A percentile compares a stretch with the other conserved stretches of the same genome.
Conservation (phyloP, 139 green algal species). For the Coccomyxa sp. region DNA sequence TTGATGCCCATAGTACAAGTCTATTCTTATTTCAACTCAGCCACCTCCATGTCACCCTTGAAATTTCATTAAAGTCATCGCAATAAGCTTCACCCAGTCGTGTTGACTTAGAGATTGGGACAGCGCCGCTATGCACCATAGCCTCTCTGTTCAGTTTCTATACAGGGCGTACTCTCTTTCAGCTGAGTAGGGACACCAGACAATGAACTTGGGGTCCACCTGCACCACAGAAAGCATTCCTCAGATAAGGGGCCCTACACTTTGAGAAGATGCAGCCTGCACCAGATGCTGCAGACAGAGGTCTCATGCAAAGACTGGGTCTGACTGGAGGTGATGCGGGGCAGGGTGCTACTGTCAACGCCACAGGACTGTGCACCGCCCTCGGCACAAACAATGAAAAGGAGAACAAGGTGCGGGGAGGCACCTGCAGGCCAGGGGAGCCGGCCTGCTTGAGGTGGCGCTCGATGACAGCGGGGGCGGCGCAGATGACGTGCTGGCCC, state of each 20-base stretch:
- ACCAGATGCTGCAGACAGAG: not conserved
- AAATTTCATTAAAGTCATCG: too few species aligned
- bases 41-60: too few species aligned
- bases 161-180: conserved; percentile 4
- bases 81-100: too few species aligned
- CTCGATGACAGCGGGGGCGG: conserved; percentile 56
- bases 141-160: too few species aligned
- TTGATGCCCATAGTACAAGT: too few species aligned
- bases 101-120: too few species aligned
- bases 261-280: not conserved
- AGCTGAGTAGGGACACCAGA: conserved; percentile 64
- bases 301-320: not conserved
- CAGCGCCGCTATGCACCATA: too few species aligned
- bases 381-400: not conserved
- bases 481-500: conserved; percentile 74
- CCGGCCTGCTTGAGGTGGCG: conserved; percentile 76
- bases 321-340: not conserved
- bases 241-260: not conserved
- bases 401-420: not conserved
- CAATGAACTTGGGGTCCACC: conserved; percentile 74
- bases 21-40: too few species aligned
- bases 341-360: not conserved
- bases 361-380: not conserved
- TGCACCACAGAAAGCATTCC: conserved; percentile 34
- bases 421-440: conserved; percentile 51